phyloP scores from a whole-genome alignment of 345 rosid species.

The Ceriops decandra region DNA sequence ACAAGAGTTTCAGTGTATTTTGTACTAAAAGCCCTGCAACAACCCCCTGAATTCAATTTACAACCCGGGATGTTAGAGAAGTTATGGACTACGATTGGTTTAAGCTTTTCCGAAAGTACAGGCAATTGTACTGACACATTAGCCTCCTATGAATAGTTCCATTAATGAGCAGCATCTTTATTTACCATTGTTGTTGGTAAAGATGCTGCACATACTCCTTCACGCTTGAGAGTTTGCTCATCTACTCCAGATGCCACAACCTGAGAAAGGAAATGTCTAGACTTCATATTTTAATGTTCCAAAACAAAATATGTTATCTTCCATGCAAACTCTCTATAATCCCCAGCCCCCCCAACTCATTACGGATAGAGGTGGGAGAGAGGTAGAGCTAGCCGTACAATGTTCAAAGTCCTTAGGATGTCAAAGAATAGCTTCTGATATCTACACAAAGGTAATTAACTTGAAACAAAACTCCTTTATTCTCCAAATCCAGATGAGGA shows the following conservation, averaged over 20 bases:
- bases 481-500: neutral
- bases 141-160: no score
- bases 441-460: neutral
- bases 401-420: no score
- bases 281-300: neutral
- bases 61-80: constrained; percentile 9
- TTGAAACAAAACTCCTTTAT: neutral
- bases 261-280: constrained; percentile 32
- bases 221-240: constrained; percentile 90
- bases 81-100: neutral
- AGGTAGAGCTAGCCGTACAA: no score
- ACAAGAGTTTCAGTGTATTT: constrained; percentile 77
- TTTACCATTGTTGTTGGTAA: constrained; percentile 89
- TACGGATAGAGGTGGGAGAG: no score
- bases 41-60: constrained; percentile 65
- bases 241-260: constrained; percentile 98
- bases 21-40: constrained; percentile 93
- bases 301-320: neutral
- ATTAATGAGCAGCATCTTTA: neutral
- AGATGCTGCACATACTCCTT: constrained; percentile 99
- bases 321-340: no score
- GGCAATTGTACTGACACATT: no score
- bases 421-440: neutral
- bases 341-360: no score
- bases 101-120: neutral